These are phyloP conservation scores for Epichloe gansuensis DNA, from an alignment of 2,329 filamentous ascomycete genomes.

Conservation along the genomic window DNA sequence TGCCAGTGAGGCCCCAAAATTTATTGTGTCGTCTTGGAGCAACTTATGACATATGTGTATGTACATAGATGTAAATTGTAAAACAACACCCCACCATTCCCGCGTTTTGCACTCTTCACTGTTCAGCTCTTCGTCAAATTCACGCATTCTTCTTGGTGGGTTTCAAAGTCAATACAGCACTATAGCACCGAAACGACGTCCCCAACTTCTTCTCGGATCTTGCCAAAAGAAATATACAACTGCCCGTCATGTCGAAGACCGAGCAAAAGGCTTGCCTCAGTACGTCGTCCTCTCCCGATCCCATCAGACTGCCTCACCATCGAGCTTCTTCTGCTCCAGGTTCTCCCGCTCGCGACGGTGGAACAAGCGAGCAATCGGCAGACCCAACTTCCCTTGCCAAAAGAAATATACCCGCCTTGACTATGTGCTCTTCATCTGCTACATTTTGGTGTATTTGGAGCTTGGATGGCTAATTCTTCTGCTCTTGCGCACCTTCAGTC, in stretches of 20 bases:
- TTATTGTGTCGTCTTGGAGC: background rate
- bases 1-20: background rate
- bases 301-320: constrained; percentile 13
- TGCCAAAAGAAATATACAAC: background rate
- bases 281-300: constrained; percentile 32
- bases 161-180: constrained; percentile 1
- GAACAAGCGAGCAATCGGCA: constrained; percentile 6
- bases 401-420: constrained; percentile 12
- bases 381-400: background rate
- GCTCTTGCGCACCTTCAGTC: constrained; percentile 47
- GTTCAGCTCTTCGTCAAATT: constrained; percentile 2
- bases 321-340: constrained; percentile 2
- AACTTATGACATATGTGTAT: background rate
- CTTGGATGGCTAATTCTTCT: constrained; percentile 46
- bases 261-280: constrained; percentile 50
- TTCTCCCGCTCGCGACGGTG: constrained; percentile 4
- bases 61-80: background rate
- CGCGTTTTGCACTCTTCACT: background rate
- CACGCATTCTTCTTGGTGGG: constrained; percentile 2
- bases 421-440: constrained; percentile 34
- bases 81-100: constrained; percentile 5
- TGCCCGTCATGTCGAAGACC: constrained; percentile 36
- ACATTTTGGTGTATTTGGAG: constrained; percentile 43
- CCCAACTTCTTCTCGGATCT: background rate
- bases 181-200: background rate